Evolutionary conservation across 495 filamentous ascomycete species (phyloP).

Genomic region (Annulohypoxylon bovei): DNA sequence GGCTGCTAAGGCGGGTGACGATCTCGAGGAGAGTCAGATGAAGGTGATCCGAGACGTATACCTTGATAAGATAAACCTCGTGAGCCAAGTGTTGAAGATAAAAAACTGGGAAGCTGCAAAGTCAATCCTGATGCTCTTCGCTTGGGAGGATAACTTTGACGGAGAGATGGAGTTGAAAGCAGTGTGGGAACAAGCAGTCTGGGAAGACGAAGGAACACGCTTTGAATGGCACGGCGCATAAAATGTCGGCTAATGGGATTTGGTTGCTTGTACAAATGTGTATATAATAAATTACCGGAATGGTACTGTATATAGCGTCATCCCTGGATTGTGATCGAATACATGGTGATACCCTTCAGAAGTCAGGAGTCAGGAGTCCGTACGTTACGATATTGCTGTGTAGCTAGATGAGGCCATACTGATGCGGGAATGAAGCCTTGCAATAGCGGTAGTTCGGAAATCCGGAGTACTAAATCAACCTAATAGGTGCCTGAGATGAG

Average conservation of each 20-base stretch:
- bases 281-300: slow-evolving; percentile 18
- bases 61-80: slow-evolving; percentile 42
- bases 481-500: not conserved
- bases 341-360: slow-evolving; percentile 19
- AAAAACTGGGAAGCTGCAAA: slow-evolving; percentile 46
- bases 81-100: slow-evolving; percentile 37
- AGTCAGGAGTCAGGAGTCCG: not conserved
- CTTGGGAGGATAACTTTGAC: slow-evolving; percentile 45
- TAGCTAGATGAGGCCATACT: not conserved
- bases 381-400: slow-evolving; percentile 1
- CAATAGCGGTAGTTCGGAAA: slow-evolving; percentile 2
- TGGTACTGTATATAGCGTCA: slow-evolving; percentile 32
- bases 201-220: slow-evolving; percentile 30
- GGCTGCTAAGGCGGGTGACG: slow-evolving; percentile 37
- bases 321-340: slow-evolving; percentile 13
- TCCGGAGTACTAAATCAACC: not conserved
- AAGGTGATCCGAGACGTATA: slow-evolving; percentile 38
- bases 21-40: slow-evolving; percentile 41
- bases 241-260: slow-evolving; percentile 22
- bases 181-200: slow-evolving; percentile 46
- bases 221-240: slow-evolving; percentile 15
- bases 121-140: slow-evolving; percentile 43
- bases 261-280: slow-evolving; percentile 21
- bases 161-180: slow-evolving; percentile 44
- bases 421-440: slow-evolving; percentile 26